A percentile compares a stretch with the other conserved stretches of the same genome.
These are phyloP conservation scores for Dendrobium huoshanense DNA, from an alignment of 106 monocot species.

Conservation along the genomic window DNA sequence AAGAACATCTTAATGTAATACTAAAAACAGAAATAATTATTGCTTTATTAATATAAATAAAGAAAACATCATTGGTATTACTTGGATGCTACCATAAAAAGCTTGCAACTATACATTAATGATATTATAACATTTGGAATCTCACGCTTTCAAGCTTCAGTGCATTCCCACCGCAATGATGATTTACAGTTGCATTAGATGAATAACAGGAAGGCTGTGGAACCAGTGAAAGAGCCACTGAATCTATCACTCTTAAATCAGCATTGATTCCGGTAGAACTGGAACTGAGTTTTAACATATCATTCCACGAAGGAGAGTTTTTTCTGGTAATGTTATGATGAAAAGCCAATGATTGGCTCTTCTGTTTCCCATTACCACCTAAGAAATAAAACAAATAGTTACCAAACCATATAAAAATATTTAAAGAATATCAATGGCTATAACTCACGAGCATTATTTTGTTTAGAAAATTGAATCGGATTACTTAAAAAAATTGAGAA, in stretches of 20 bases:
- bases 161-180: not conserved
- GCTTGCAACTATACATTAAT: not conserved
- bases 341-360: not conserved
- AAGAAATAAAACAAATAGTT: not conserved
- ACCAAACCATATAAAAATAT: not conserved
- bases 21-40: not conserved
- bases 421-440: not conserved
- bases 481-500: not conserved
- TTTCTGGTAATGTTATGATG: not conserved
- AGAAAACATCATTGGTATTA: not conserved
- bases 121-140: not conserved
- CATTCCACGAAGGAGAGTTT: conserved; percentile 12
- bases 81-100: not conserved
- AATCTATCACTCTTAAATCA: conserved; percentile 1
- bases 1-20: not conserved
- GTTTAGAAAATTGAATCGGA: not conserved
- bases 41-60: not conserved
- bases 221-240: not conserved
- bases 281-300: conserved; percentile 13
- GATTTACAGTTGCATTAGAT: not conserved
- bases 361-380: not conserved
- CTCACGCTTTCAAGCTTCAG: conserved; percentile 1
- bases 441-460: not conserved
- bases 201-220: not conserved
- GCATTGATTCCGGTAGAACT: conserved; percentile 3